Base-by-base conservation (phyloP, 2,329 filamentous ascomycete genomes). In the Zymoseptoria pseudotritici region DNA sequence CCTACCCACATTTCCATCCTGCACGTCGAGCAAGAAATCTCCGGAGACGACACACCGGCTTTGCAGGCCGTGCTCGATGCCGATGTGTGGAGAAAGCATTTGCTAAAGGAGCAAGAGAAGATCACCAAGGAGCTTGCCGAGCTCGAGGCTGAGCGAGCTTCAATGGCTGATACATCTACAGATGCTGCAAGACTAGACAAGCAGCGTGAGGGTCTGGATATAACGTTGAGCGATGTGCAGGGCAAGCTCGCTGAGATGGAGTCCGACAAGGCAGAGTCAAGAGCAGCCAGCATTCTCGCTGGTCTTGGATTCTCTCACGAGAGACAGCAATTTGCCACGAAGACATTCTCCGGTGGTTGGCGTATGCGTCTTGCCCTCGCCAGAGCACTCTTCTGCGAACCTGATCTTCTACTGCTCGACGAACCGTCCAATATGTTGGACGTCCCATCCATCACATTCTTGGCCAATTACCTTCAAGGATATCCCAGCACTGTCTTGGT, bases 361-460 rank as follows among this genome's bases (percentile, higher is more conserved):
- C 87, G 94, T 77, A 99, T 99, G 94, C 88, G 94, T 80, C 79
- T 99, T 71, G 94, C 94, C 13, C 83, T 99, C 63, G 94, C 94
- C 11, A 83, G 94, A 82, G 94, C 94, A 13, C 84, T 99, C 42
- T 99, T 99, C 81, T 99, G 94, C 79, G 94, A 99, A 75, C 94
- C 94, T 51, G 94, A 99, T 77, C 81, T 99, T 56, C 79, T 99
- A 61, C 83, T 99, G 74, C 91, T 99, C 68, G 94, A 99, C 80
- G 94, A 99, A 86, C 94, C 94, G 78, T 97, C 93, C 58, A 97
- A 97, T 86, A 97, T 97, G 93, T 91, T 99, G 90, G 94, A 97
- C 78, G 94, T 99, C 60, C 94, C 94, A n/a, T 97, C 94, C 22
- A 97, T 99, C 72, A 95, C 94, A 59, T 99, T 97, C 84, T 83